Evolutionary conservation across 2,329 filamentous ascomycete species (phyloP).

Genomic region (Aspergillus clavatus): DNA sequence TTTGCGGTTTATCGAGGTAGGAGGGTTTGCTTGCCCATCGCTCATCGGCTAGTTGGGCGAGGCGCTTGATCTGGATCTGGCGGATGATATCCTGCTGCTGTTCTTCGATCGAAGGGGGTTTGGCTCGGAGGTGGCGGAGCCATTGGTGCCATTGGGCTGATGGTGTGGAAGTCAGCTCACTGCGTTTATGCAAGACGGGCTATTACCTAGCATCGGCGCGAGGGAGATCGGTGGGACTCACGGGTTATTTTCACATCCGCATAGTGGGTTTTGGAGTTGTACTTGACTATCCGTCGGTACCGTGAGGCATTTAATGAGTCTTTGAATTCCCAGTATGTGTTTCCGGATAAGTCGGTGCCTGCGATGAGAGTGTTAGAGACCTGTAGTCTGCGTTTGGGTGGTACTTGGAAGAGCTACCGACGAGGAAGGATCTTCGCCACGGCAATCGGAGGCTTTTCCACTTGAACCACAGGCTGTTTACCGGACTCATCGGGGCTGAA

Average conservation of each 20-base stretch:
- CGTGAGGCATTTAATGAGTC: conserved; percentile 52
- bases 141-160: conserved; percentile 64
- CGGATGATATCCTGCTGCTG: conserved; percentile 54
- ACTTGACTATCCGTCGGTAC: conserved; percentile 56
- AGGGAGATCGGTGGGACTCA: conserved; percentile 27
- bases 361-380: conserved; percentile 12
- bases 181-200: too few species aligned
- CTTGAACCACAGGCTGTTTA: conserved; percentile 53
- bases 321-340: conserved; percentile 65
- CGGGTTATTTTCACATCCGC: conserved; percentile 58
- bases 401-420: conserved; percentile 40
- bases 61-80: conserved; percentile 54
- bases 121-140: conserved; percentile 57
- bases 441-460: conserved; percentile 60
- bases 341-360: conserved; percentile 59
- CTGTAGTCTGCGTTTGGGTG: neutral
- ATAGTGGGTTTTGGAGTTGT: conserved; percentile 49
- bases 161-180: conserved; percentile 12
- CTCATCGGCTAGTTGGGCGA: conserved; percentile 57
- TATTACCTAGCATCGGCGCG: neutral
- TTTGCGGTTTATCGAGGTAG: conserved; percentile 53
- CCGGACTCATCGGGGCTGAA: conserved; percentile 31
- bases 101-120: conserved; percentile 54
- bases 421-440: conserved; percentile 57
- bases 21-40: conserved; percentile 58